Evolutionary conservation across 2,329 filamentous ascomycete genomes (phyloP).

Genomic region (Fusarium avenaceum): DNA sequence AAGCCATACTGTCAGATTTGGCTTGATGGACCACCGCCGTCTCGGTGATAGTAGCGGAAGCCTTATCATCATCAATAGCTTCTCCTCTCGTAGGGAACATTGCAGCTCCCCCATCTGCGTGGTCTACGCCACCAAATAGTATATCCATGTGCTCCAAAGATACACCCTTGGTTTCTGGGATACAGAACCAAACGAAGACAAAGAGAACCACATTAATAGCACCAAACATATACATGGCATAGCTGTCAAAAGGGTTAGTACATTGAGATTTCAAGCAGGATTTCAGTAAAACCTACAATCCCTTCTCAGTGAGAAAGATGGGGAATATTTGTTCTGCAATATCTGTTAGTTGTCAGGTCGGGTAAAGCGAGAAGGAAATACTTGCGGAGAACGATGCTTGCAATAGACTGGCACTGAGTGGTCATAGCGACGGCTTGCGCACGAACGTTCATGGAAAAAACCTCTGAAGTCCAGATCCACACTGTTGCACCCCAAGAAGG

Average conservation of each 20-base stretch:
- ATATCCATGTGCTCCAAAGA: conserved; percentile 13
- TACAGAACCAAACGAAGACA: conserved; percentile 12
- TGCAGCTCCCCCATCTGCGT: neutral
- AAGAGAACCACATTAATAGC: conserved; percentile 4
- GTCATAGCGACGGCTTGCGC: conserved; percentile 71
- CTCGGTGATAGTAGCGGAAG: neutral
- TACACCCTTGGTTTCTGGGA: conserved; percentile 8
- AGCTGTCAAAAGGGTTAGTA: neutral
- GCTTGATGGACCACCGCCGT: neutral
- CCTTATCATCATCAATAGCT: neutral
- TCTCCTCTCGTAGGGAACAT: neutral
- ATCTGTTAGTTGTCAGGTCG: rapidly evolving
- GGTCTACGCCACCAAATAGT: conserved; percentile 5
- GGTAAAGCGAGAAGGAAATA: rapidly evolving
- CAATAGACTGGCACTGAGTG: conserved; percentile 16
- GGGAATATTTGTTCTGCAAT: conserved; percentile 1
- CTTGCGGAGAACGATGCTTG: conserved; percentile 15
- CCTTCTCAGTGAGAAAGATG: neutral
- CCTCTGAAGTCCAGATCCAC: conserved; percentile 75
- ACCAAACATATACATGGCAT: conserved; percentile 20
- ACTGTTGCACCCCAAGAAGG: conserved; percentile 76
- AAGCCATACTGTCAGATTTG: neutral
- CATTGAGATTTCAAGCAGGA: neutral
- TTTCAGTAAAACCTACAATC: conserved; percentile 1
- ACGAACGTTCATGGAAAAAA: conserved; percentile 73